Evolutionary conservation across 345 rosid genomes (phyloP).

Genomic region (Moringa oleifera): DNA sequence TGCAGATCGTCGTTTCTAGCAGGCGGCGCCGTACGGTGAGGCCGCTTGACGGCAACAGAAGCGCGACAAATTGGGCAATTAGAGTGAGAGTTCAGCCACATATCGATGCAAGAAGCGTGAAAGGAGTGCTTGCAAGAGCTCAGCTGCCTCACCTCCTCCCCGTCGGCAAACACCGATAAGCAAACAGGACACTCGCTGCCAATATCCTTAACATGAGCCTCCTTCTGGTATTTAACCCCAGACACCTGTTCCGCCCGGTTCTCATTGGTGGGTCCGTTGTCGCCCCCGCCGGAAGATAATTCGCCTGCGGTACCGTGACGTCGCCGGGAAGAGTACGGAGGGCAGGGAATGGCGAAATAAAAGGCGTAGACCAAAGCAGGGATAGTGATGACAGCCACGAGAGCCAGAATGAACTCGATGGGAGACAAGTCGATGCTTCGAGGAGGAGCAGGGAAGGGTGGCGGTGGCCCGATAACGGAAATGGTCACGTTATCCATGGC

Average conservation of each 20-base stretch:
- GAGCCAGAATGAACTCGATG: conserved; percentile 53
- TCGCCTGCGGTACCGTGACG: conserved; percentile 12
- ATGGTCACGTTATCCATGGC: conserved; percentile 21
- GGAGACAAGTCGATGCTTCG: conserved; percentile 59
- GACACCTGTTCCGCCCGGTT: conserved; percentile 14
- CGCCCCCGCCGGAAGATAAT: background rate
- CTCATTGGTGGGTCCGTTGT: background rate
- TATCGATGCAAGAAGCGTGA: conserved; percentile 56
- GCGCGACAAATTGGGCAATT: conserved; percentile 81
- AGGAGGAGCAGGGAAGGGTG: conserved; percentile 52
- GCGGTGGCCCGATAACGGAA: conserved; percentile 32
- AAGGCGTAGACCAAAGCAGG: conserved; percentile 63
- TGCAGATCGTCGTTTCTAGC: conserved; percentile 41
- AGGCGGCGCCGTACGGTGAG: conserved; percentile 16
- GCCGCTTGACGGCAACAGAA: conserved; percentile 35
- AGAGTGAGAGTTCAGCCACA: conserved; percentile 54
- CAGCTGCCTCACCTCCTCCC: conserved; percentile 48
- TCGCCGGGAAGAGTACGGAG: conserved; percentile 25
- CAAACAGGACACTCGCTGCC: conserved; percentile 79
- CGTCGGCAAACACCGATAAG: conserved; percentile 44
- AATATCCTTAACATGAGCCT: conserved; percentile 37
- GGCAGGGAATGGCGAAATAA: conserved; percentile 52
- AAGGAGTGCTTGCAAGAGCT: conserved; percentile 67
- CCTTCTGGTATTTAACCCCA: conserved; percentile 36
- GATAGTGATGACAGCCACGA: conserved; percentile 66